Percentiles rank a stretch among this genome's conserved stretches.
Evolutionary conservation across 2,329 filamentous ascomycete genomes (phyloP).

Genomic region (Elsinoe ampelina): DNA sequence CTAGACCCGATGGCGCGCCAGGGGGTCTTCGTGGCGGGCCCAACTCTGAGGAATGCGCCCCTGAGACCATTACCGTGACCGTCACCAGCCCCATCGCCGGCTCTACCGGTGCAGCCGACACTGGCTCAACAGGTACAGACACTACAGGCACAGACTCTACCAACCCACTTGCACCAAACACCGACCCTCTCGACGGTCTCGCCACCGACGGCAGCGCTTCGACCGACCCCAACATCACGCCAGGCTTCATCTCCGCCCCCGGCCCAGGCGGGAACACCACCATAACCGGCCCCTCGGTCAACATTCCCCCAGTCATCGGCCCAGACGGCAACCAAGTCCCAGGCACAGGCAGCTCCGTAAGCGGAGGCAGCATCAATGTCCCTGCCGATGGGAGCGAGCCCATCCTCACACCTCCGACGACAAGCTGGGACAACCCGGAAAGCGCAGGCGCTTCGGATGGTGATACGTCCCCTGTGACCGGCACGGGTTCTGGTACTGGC

Average conservation of each 20-base stretch:
- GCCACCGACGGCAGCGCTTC: not conserved
- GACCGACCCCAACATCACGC: not conserved
- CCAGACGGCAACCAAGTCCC: too few species aligned
- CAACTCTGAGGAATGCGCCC: not conserved
- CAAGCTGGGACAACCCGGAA: too few species aligned
- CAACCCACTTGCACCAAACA: too few species aligned
- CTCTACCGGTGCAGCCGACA: not conserved
- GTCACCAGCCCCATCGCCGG: not conserved
- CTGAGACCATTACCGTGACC: not conserved
- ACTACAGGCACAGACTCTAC: not conserved
- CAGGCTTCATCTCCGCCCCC: not conserved
- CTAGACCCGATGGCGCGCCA: not conserved
- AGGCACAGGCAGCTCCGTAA: too few species aligned
- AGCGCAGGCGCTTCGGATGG: not conserved
- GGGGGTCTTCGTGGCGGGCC: slow-evolving; percentile 3
- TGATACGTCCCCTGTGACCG: not conserved
- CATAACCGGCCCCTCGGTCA: not conserved
- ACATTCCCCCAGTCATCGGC: not conserved
- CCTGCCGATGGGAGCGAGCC: too few species aligned
- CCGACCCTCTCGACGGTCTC: not conserved
- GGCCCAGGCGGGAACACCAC: not conserved
- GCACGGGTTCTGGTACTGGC: not conserved
- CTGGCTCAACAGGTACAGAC: not conserved
- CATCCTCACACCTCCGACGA: too few species aligned
- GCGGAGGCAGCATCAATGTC: too few species aligned